These are phyloP conservation scores for Sarcodon sp. DNA, from an alignment of 768 basidiomycete genomes.

Conservation along the genomic window DNA sequence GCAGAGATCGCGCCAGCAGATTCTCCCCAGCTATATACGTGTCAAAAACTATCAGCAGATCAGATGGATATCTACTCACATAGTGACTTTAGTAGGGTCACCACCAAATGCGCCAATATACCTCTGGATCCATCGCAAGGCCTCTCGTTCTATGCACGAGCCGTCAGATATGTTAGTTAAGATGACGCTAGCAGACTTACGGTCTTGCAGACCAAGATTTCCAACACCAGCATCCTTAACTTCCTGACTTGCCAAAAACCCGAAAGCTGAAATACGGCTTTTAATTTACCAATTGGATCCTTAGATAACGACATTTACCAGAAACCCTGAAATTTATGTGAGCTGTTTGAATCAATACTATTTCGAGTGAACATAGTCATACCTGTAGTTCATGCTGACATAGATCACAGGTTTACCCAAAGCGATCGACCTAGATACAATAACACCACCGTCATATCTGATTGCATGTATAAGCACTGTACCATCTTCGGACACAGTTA, in stretches of 20 bases:
- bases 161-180: background rate
- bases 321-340: background rate
- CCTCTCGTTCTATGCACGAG: slow-evolving; percentile 18
- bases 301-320: background rate
- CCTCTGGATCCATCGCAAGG: slow-evolving; percentile 29
- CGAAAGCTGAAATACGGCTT: slow-evolving; percentile 16
- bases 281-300: background rate
- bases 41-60: slow-evolving; percentile 15
- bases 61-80: slow-evolving; percentile 18
- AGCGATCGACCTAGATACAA: slow-evolving; percentile 21
- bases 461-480: no score
- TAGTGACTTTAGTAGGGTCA: slow-evolving; percentile 31
- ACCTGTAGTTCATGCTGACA: slow-evolving; percentile 43
- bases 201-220: slow-evolving; percentile 41
- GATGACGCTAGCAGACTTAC: slow-evolving; percentile 12
- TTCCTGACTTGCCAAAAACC: slow-evolving; percentile 28
- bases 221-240: slow-evolving; percentile 23
- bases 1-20: slow-evolving; percentile 25
- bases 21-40: slow-evolving; percentile 23
- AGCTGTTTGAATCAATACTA: background rate
- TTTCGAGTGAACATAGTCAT: slow-evolving; percentile 2
- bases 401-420: slow-evolving; percentile 33
- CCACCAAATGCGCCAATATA: slow-evolving; percentile 31
- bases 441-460: background rate
- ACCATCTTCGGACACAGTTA: no score